A percentile compares a stretch with the other conserved stretches of the same genome.
Conservation (phyloP, 768 basidiomycete species). For the Trametes elegans region DNA sequence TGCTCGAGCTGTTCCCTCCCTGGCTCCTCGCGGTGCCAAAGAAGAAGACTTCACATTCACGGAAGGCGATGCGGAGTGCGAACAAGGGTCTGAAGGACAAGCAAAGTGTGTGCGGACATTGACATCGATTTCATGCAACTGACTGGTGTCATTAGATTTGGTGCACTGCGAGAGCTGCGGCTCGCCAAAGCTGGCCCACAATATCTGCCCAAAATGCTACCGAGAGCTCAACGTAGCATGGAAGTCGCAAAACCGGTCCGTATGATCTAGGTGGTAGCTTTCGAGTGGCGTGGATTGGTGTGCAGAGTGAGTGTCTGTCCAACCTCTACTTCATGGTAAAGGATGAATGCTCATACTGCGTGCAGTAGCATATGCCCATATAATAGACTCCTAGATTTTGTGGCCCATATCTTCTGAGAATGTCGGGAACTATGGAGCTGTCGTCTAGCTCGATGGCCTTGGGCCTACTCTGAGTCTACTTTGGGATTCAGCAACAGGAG, state of each 20-base stretch:
- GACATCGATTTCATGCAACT: background rate
- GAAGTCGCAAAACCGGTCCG: conserved; percentile 40
- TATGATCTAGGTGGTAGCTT: background rate
- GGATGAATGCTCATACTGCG: background rate
- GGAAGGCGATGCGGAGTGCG: conserved; percentile 92
- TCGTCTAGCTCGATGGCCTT: too few relatives aligned
- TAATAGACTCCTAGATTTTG: background rate
- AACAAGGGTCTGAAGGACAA: conserved; percentile 96
- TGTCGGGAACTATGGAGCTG: too few relatives aligned
- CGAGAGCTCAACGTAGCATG: conserved; percentile 63
- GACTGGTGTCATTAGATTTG: conserved; percentile 55
- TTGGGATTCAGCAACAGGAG: too few relatives aligned
- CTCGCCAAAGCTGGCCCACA: conserved; percentile 81
- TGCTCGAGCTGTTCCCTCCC: conserved; percentile 79
- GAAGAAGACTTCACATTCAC: conserved; percentile 88
- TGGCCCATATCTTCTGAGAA: background rate
- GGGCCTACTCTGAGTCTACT: too few relatives aligned
- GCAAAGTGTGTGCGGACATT: conserved; percentile 55
- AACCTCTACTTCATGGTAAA: background rate
- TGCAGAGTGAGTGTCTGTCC: background rate
- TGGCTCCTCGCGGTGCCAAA: conserved; percentile 93
- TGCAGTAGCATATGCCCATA: background rate
- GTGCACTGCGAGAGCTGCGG: conserved; percentile 92
- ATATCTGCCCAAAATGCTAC: conserved; percentile 83
- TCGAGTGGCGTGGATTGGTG: background rate